Conservation (phyloP, 1,284 basidiomycete species). For the Sporisorium graminicola region DNA sequence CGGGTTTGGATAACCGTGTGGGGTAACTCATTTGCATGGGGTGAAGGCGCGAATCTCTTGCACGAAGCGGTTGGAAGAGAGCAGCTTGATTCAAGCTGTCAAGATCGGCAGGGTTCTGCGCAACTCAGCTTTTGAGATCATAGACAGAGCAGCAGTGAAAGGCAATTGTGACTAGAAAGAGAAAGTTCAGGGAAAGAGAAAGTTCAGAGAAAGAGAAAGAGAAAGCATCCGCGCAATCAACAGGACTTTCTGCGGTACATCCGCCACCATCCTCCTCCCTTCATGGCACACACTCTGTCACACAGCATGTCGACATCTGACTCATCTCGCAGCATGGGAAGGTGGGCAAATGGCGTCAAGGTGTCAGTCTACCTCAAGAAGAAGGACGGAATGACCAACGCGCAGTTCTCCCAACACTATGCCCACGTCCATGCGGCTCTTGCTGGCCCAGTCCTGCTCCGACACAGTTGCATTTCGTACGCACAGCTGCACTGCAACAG, state of each 20-base stretch:
- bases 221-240: background rate
- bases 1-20: background rate
- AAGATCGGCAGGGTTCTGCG: background rate
- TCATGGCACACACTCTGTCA: background rate
- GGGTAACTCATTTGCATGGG: background rate
- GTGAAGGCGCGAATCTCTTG: constrained; percentile 3
- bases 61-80: background rate
- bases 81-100: constrained; percentile 4
- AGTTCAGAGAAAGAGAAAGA: background rate
- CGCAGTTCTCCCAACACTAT: constrained; percentile 28
- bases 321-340: constrained; percentile 1
- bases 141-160: background rate
- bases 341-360: constrained; percentile 16
- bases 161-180: background rate
- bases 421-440: constrained; percentile 17
- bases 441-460: constrained; percentile 17
- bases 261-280: background rate
- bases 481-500: constrained; percentile 23
- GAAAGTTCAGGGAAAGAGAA: background rate
- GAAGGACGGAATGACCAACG: constrained; percentile 16
- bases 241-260: background rate
- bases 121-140: constrained; percentile 1
- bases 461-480: constrained; percentile 25
- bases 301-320: constrained; percentile 7
- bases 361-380: constrained; percentile 28